Evolutionary conservation across 371 early-diverging fungal species (phyloP).

Genomic region (Zychaea mexicana): DNA sequence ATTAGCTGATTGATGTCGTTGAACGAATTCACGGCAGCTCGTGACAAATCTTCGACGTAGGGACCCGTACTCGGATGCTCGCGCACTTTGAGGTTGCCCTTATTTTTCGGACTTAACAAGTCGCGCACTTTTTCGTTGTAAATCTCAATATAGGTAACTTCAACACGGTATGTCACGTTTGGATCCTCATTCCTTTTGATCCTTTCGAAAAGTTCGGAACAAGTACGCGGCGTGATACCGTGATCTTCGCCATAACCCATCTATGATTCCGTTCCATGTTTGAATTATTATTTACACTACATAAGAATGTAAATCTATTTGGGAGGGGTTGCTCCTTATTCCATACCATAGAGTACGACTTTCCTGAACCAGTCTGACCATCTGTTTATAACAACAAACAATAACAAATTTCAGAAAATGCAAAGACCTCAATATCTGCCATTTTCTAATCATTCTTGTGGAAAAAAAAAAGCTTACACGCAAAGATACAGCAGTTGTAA

Average conservation of each 20-base stretch:
- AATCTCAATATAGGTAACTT: conserved; percentile 87
- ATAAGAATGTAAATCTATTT: too few species aligned
- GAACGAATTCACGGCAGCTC: conserved; percentile 77
- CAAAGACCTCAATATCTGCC: too few species aligned
- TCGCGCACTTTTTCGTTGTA: conserved; percentile 93
- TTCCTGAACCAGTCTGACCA: conserved; percentile 88
- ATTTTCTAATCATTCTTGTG: too few species aligned
- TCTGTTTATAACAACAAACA: conserved; percentile 41
- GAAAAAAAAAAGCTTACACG: conserved; percentile 53
- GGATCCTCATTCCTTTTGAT: conserved; percentile 51
- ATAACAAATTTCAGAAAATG: neutral
- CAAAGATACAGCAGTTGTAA: conserved; percentile 89
- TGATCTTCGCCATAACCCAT: conserved; percentile 75
- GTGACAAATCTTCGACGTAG: conserved; percentile 92
- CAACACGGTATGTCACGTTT: conserved; percentile 66
- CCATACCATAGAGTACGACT: conserved; percentile 78
- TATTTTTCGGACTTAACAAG: conserved; percentile 81
- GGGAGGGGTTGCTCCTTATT: neutral
- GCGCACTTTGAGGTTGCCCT: conserved; percentile 81
- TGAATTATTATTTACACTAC: neutral
- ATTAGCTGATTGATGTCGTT: conserved; percentile 79
- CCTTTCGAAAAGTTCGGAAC: conserved; percentile 76
- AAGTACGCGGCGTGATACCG: conserved; percentile 84
- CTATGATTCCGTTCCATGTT: conserved; percentile 16
- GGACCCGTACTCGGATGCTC: conserved; percentile 91